Percentiles rank a stretch among this genome's conserved stretches.
These are phyloP conservation scores for Solanum okadae DNA, from an alignment of 257 asterid genomes.

Conservation along the genomic window DNA sequence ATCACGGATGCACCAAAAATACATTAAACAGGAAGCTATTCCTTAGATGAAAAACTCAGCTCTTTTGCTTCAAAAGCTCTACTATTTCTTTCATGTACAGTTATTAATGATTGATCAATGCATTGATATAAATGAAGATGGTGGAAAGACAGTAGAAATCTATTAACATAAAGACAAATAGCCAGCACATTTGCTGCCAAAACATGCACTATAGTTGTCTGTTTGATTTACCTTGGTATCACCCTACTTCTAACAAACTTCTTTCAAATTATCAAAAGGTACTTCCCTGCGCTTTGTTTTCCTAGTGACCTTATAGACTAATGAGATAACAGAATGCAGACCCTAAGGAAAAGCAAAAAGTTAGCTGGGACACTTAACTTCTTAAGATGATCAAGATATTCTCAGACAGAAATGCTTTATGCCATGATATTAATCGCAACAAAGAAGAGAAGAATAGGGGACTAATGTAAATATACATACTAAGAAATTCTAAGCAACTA, in stretches of 20 bases:
- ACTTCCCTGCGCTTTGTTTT: not conserved
- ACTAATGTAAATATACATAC: not conserved
- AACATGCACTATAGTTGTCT: not conserved
- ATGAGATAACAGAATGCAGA: not conserved
- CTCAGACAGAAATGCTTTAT: not conserved
- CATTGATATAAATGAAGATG: not conserved
- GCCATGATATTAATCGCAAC: not conserved
- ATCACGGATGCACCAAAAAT: not conserved
- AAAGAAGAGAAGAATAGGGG: not conserved
- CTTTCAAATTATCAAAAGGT: not conserved
- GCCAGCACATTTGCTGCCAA: not conserved
- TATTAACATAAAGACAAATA: not conserved
- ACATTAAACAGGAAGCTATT: not conserved
- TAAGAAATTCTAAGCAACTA: not conserved
- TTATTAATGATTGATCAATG: not conserved
- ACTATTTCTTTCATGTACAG: not conserved
- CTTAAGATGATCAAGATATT: not conserved
- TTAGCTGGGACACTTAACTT: not conserved
- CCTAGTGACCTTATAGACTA: not conserved
- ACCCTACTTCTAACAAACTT: not conserved
- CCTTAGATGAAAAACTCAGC: not conserved
- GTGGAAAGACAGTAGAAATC: not conserved
- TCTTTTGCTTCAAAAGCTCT: not conserved
- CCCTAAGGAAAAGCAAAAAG: not conserved
- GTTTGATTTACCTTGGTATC: not conserved